A percentile compares a stretch with the other conserved stretches of the same genome.
Evolutionary conservation across 495 filamentous ascomycete species (phyloP).

Genomic region (Echria macrotheca): DNA sequence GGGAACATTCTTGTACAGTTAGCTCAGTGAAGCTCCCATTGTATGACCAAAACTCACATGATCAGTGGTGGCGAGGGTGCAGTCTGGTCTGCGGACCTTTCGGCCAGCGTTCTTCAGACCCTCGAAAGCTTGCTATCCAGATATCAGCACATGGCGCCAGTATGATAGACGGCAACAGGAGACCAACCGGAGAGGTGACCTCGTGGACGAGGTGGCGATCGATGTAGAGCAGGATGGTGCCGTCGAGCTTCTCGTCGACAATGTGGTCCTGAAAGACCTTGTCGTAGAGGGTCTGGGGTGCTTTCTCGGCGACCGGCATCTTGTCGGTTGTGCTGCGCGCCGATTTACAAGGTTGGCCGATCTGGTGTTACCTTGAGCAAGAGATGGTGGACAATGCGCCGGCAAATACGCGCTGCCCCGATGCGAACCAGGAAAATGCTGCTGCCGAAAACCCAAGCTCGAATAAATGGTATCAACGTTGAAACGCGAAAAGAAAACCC

Average conservation of each 20-base stretch:
- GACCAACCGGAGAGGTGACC: slow-evolving; percentile 83
- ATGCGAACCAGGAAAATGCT: too few relatives aligned
- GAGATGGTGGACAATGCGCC: too few relatives aligned
- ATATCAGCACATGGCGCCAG: slow-evolving; percentile 6
- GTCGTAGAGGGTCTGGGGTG: slow-evolving; percentile 90
- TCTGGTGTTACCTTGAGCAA: slow-evolving; percentile 3
- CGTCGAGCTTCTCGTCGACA: slow-evolving; percentile 88
- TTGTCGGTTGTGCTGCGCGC: slow-evolving; percentile 21
- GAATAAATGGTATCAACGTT: too few relatives aligned
- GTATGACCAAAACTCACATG: slow-evolving; percentile 83
- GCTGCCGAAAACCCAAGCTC: too few relatives aligned
- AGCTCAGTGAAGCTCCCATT: too few relatives aligned
- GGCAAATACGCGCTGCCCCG: too few relatives aligned
- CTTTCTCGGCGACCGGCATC: slow-evolving; percentile 75
- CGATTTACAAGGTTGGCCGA: slow-evolving; percentile 1
- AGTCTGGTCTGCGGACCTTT: slow-evolving; percentile 86
- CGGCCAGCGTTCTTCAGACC: slow-evolving; percentile 82
- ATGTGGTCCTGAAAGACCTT: slow-evolving; percentile 93
- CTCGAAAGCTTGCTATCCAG: slow-evolving; percentile 83
- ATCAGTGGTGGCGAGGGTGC: slow-evolving; percentile 93
- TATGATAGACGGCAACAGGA: neutral
- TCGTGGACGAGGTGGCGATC: slow-evolving; percentile 96
- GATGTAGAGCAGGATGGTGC: slow-evolving; percentile 89
- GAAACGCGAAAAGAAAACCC: neutral
- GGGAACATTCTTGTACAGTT: slow-evolving; percentile 66